A percentile compares a stretch with the other conserved stretches of the same genome.
phyloP scores from a whole-genome alignment of 192 early-diverging fungal species.

The Rhizoclosmatium globosum region DNA sequence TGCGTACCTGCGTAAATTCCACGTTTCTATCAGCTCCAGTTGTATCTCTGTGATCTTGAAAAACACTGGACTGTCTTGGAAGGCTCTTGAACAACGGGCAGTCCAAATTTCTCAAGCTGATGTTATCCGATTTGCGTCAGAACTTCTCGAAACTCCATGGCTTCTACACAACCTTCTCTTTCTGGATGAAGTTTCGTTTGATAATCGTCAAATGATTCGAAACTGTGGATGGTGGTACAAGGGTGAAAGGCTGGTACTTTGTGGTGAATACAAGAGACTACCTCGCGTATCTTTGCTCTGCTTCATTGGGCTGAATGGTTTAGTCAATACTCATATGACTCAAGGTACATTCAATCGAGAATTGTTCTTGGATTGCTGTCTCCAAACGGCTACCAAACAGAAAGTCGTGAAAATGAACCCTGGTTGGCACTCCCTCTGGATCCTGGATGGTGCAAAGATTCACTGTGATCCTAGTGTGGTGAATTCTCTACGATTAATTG shows the following conservation, averaged over 20 bases:
- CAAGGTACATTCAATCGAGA: slow-evolving; percentile 20
- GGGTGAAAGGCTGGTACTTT: slow-evolving; percentile 18
- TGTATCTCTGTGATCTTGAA: background rate
- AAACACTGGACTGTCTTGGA: slow-evolving; percentile 4
- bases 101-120: slow-evolving; percentile 34
- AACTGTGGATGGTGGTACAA: slow-evolving; percentile 7
- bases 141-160: slow-evolving; percentile 25
- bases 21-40: background rate
- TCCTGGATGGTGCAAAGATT: slow-evolving; percentile 40
- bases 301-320: slow-evolving; percentile 22
- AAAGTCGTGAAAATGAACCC: slow-evolving; percentile 13
- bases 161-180: slow-evolving; percentile 29
- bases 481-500: slow-evolving; percentile 7
- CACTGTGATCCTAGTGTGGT: slow-evolving; percentile 19
- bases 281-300: slow-evolving; percentile 32
- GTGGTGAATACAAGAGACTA: slow-evolving; percentile 25
- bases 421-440: slow-evolving; percentile 34
- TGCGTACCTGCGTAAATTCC: background rate
- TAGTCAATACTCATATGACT: slow-evolving; percentile 6
- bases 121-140: slow-evolving; percentile 18
- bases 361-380: slow-evolving; percentile 10
- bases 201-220: slow-evolving; percentile 29
- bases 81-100: slow-evolving; percentile 25
- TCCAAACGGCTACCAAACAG: background rate
- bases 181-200: slow-evolving; percentile 43